Conservation (phyloP, 148 eudicot species). For the Rhododendron mucronatum region DNA sequence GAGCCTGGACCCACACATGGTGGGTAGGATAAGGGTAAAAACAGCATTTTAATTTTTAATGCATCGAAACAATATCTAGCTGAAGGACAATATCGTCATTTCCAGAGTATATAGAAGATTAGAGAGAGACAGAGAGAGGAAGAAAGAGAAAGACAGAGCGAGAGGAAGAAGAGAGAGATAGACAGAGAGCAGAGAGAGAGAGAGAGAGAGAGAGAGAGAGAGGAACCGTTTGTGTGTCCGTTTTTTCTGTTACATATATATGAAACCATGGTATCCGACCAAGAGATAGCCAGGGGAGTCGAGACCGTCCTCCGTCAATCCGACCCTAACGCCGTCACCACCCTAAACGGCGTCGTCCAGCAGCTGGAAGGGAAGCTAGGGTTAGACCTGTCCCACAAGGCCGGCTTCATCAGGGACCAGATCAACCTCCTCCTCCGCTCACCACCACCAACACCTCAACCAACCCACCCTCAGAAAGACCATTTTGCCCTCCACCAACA, state of each 20-base stretch:
- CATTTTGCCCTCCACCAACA: constrained; percentile 32
- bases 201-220: constrained; percentile 2
- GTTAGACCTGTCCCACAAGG: constrained; percentile 44
- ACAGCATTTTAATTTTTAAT: not conserved
- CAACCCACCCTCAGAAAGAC: constrained; percentile 19
- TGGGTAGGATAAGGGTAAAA: not conserved
- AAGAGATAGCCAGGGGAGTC: constrained; percentile 47
- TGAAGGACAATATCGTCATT: constrained; percentile 3
- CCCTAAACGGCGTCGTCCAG: constrained; percentile 44
- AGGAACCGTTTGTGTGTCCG: constrained; percentile 7
- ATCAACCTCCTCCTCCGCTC: constrained; percentile 35
- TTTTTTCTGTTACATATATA: constrained; percentile 10
- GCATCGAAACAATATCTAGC: not conserved
- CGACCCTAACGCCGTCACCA: constrained; percentile 33
- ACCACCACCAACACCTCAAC: constrained; percentile 20
- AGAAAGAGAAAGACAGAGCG: not conserved
- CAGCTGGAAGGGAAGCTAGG: constrained; percentile 42
- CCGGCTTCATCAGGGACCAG: constrained; percentile 42
- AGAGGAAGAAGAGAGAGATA: not conserved
- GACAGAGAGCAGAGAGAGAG: constrained; percentile 1
- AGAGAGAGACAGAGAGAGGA: not conserved
- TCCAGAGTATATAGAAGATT: not conserved
- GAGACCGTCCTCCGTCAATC: constrained; percentile 47
- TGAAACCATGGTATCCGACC: constrained; percentile 46
- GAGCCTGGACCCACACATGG: not conserved